Evolutionary conservation across 768 basidiomycete species (phyloP), one percentile per base, ranked within the genome.

Genomic region (Udeniomyces megalosporus): DNA sequence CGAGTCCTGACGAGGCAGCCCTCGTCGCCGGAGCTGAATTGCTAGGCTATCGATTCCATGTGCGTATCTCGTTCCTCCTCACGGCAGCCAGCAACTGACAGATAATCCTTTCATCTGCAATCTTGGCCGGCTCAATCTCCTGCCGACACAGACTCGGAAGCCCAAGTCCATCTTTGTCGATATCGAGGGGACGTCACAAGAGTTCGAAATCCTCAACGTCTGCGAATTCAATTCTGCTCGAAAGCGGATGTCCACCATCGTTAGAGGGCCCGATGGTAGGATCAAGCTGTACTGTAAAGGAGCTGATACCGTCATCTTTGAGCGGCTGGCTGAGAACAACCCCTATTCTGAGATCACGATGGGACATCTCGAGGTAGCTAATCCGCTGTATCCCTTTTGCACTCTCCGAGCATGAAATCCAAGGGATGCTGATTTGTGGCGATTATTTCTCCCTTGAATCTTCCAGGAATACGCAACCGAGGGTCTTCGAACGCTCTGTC

Each of bases 151-250:
- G 91, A 92, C 80, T 2, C 85, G 95, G 45, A 99, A 99, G 73
- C 95, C 95, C 4, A 90, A 85, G 71, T 95, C 93, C 0, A 88
- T 92, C 7, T 96, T 88, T 70, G 82, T 97, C 58, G 84, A 86
- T 45, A 78, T 92, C 61, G 77, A 80, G 54, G 90, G 88, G 22
- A 74, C 77, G 59, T 75, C 78, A 0, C 79, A 81, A 60, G 90
- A 97, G 71, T 97, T 83, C 71, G 82, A 96, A 70, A 81, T 97
- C 61, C 74, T 99, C 63, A 97, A 97, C 70, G 85, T 99, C 48
- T 95, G 92, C 80, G 95, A 97, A 75, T 99, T 99, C 79, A 97
- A 97, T 71, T 95, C 90, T 26, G 88, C 90, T 4, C 81, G 95
- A 55, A 97, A 99, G 71, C 81, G 95, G 62, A 97, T 99, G 95